Conservation (phyloP, 148 eudicot genomes). For the Amaranthus cruentus region DNA sequence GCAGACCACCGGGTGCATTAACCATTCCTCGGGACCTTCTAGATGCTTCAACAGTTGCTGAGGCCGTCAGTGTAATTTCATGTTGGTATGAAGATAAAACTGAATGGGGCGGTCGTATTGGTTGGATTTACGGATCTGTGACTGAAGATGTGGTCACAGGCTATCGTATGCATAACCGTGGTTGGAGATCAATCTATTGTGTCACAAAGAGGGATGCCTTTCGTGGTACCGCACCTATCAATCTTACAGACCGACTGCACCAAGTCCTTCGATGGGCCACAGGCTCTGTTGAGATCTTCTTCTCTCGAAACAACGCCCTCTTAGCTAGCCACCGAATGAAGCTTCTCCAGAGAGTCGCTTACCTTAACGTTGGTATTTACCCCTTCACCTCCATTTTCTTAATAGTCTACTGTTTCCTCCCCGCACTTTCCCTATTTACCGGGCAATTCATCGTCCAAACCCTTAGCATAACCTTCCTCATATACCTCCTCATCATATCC, state of each 20-base stretch:
- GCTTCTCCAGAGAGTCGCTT: slow-evolving; percentile 19
- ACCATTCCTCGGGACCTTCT: slow-evolving; percentile 78
- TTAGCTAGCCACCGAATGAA: slow-evolving; percentile 7
- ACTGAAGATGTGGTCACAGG: slow-evolving; percentile 74
- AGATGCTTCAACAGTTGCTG: slow-evolving; percentile 86
- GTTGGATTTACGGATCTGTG: slow-evolving; percentile 97
- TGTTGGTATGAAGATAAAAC: slow-evolving; percentile 97
- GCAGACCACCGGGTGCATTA: slow-evolving; percentile 84
- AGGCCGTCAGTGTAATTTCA: slow-evolving; percentile 82
- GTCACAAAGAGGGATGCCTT: slow-evolving; percentile 20
- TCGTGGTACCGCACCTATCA: slow-evolving; percentile 22
- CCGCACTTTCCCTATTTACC: slow-evolving; percentile 83
- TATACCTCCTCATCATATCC: slow-evolving; percentile 18
- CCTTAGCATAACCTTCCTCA: slow-evolving; percentile 10
- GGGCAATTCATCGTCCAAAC: slow-evolving; percentile 60
- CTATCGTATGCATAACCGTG: slow-evolving; percentile 23
- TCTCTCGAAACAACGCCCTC: slow-evolving; percentile 25
- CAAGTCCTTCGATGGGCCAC: slow-evolving; percentile 28
- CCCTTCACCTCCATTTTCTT: slow-evolving; percentile 70
- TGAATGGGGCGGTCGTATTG: slow-evolving; percentile 85
- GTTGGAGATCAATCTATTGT: slow-evolving; percentile 23
- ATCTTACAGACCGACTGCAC: slow-evolving; percentile 22
- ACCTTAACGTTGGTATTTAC: slow-evolving; percentile 23
- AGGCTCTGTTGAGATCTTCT: slow-evolving; percentile 26
- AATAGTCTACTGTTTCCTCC: slow-evolving; percentile 90